These are phyloP conservation scores for Ormosia emarginata DNA, from an alignment of 306 rosid genomes.

Conservation along the genomic window DNA sequence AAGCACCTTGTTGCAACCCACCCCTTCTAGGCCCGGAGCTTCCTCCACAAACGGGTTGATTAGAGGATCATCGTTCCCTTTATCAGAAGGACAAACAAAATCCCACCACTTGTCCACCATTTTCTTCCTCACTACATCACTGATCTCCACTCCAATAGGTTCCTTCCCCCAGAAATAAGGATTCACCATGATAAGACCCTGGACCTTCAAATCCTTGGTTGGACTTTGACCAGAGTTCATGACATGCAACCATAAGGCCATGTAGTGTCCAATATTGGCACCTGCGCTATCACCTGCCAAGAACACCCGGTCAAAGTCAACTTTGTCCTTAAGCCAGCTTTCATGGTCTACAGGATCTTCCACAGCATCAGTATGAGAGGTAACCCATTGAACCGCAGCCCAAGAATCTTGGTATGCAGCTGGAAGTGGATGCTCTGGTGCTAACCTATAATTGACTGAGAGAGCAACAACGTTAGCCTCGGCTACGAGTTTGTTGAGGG, in stretches of 20 bases:
- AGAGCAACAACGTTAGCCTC: conserved; percentile 51
- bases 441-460: conserved; percentile 67
- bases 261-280: conserved; percentile 66
- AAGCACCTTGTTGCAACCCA: conserved; percentile 46
- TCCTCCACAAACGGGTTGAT: conserved; percentile 79
- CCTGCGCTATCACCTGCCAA: conserved; percentile 85
- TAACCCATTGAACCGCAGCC: conserved; percentile 63
- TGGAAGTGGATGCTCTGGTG: conserved; percentile 80
- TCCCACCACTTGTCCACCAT: conserved; percentile 90
- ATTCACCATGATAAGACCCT: conserved; percentile 54
- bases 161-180: conserved; percentile 87
- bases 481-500: conserved; percentile 56
- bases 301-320: conserved; percentile 48
- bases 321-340: conserved; percentile 50
- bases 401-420: conserved; percentile 67
- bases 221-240: conserved; percentile 10
- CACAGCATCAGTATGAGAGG: conserved; percentile 23
- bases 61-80: conserved; percentile 57
- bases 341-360: conserved; percentile 23
- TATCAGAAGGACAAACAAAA: conserved; percentile 69
- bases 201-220: conserved; percentile 25
- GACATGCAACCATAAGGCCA: conserved; percentile 32
- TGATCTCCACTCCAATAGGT: conserved; percentile 57
- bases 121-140: conserved; percentile 37
- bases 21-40: conserved; percentile 46